These are phyloP conservation scores for Alternaria incomplexa DNA, from an alignment of 2,329 filamentous ascomycete genomes.

Conservation along the genomic window DNA sequence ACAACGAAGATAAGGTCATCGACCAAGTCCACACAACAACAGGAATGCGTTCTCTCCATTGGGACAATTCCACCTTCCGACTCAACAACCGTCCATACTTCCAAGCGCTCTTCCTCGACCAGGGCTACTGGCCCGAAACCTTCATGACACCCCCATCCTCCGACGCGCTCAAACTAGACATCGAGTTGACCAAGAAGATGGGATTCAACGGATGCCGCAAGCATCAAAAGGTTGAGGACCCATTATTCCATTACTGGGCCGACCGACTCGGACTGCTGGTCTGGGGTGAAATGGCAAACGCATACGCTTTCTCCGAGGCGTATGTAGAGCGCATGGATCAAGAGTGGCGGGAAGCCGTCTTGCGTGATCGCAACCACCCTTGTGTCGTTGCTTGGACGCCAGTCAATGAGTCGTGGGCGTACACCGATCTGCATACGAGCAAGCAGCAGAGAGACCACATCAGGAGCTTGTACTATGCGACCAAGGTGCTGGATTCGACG, in stretches of 20 bases:
- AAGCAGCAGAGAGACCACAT: conserved; percentile 69
- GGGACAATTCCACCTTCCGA: conserved; percentile 66
- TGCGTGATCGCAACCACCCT: conserved; percentile 70
- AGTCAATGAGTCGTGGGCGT: conserved; percentile 70
- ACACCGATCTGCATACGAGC: conserved; percentile 63
- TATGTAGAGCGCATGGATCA: conserved; percentile 66
- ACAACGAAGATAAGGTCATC: conserved; percentile 48
- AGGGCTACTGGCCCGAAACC: conserved; percentile 68
- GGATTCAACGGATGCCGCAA: conserved; percentile 70
- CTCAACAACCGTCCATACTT: conserved; percentile 66
- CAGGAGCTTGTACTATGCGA: conserved; percentile 67
- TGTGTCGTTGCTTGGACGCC: conserved; percentile 71
- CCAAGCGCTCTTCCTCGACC: conserved; percentile 66
- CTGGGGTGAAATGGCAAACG: conserved; percentile 70
- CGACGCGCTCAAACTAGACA: conserved; percentile 58
- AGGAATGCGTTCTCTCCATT: conserved; percentile 66
- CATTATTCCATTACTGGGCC: conserved; percentile 66
- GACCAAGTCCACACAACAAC: conserved; percentile 67
- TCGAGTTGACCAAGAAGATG: conserved; percentile 64
- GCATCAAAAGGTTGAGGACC: conserved; percentile 70
- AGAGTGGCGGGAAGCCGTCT: conserved; percentile 69
- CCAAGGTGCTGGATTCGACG: conserved; percentile 69
- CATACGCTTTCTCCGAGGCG: conserved; percentile 65
- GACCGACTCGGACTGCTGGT: conserved; percentile 67
- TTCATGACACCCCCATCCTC: conserved; percentile 64